Conservation (phyloP, 345 rosid species). For the Sisymbrium irio region DNA sequence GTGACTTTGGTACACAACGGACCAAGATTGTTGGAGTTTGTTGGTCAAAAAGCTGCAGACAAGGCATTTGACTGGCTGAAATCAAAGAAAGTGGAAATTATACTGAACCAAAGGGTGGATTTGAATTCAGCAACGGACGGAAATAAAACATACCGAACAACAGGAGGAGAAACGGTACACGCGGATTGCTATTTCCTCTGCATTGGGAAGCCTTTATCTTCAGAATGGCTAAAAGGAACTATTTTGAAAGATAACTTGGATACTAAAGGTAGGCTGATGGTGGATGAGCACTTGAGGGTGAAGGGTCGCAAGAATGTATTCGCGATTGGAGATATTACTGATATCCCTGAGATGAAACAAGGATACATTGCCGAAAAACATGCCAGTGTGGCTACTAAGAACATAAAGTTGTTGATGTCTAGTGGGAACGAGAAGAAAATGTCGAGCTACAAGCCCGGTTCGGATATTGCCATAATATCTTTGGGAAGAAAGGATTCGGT, state of each 20-base stretch:
- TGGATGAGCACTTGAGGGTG: conserved; percentile 52
- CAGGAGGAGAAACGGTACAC: conserved; percentile 52
- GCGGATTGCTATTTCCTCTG: conserved; percentile 67
- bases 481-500: conserved; percentile 72
- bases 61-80: conserved; percentile 57
- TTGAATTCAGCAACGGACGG: conserved; percentile 46
- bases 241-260: conserved; percentile 49
- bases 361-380: conserved; percentile 75
- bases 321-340: conserved; percentile 58
- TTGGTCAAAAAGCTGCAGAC: conserved; percentile 53
- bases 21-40: conserved; percentile 58
- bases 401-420: conserved; percentile 61
- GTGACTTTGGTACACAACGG: conserved; percentile 64
- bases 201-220: conserved; percentile 49
- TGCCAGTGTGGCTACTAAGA: conserved; percentile 59
- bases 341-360: conserved; percentile 70
- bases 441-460: conserved; percentile 48
- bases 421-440: conserved; percentile 57
- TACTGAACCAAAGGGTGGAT: conserved; percentile 64
- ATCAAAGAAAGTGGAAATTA: conserved; percentile 57
- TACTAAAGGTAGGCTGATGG: conserved; percentile 48
- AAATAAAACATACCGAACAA: conserved; percentile 43
- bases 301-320: conserved; percentile 45
- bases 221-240: conserved; percentile 58
- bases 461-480: conserved; percentile 55